Percentiles rank a stretch among this genome's conserved stretches.
Evolutionary conservation across 805 yeast species (phyloP).

Genomic region (Scheffersomyces amazonensis): DNA sequence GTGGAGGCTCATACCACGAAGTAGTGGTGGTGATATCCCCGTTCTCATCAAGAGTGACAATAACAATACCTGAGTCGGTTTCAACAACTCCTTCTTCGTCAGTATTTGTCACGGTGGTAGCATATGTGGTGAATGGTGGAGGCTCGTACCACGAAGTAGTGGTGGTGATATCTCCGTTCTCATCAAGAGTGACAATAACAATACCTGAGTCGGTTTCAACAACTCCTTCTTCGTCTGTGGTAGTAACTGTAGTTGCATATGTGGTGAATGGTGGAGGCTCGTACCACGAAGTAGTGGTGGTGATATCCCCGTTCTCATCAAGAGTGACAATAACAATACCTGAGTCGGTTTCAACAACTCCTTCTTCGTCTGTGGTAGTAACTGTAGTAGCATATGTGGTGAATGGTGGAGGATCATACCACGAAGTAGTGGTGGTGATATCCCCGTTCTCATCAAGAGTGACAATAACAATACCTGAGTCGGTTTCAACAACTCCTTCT

Average conservation of each 20-base stretch:
- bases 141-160: slow-evolving; percentile 9
- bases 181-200: slow-evolving; percentile 5
- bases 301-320: slow-evolving; percentile 8
- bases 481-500: slow-evolving; percentile 10
- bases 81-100: slow-evolving; percentile 2
- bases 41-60: slow-evolving; percentile 16
- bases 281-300: slow-evolving; percentile 10
- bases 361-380: slow-evolving; percentile 8
- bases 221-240: slow-evolving; percentile 10
- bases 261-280: neutral
- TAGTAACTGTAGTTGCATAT: slow-evolving; percentile 7
- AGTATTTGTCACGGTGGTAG: slow-evolving; percentile 7
- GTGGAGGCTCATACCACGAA: slow-evolving; percentile 3
- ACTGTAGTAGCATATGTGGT: slow-evolving; percentile 7
- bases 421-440: slow-evolving; percentile 11
- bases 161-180: slow-evolving; percentile 12
- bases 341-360: slow-evolving; percentile 9
- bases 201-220: slow-evolving; percentile 13
- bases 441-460: slow-evolving; percentile 8
- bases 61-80: slow-evolving; percentile 8
- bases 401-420: slow-evolving; percentile 6
- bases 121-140: slow-evolving; percentile 5
- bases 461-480: slow-evolving; percentile 13
- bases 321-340: slow-evolving; percentile 16
- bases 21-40: slow-evolving; percentile 12